Percentiles rank a stretch among this genome's conserved stretches.
phyloP scores from a whole-genome alignment of 345 rosid species.

The Populus alba region DNA sequence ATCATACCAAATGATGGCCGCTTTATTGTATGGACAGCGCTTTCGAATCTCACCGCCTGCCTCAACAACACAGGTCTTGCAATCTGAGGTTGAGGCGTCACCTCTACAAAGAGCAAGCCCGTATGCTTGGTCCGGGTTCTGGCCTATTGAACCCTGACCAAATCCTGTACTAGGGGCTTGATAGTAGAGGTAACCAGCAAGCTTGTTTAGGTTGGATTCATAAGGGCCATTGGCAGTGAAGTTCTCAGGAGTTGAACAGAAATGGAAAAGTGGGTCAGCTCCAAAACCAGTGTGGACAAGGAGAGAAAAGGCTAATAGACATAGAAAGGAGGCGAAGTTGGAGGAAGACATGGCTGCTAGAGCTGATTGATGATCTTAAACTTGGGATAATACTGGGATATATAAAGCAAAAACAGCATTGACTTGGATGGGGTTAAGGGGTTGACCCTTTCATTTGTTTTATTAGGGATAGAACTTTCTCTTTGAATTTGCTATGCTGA shows the following conservation, averaged over 20 bases:
- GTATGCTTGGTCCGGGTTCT: conserved; percentile 15
- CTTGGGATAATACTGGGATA: neutral
- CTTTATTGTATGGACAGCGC: conserved; percentile 37
- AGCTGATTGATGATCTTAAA: neutral
- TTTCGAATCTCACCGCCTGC: conserved; percentile 29
- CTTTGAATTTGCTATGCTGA: neutral
- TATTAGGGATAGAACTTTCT: neutral
- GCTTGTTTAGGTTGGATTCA: conserved; percentile 33
- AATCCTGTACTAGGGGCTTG: conserved; percentile 33
- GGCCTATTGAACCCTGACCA: conserved; percentile 20
- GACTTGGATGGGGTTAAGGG: neutral
- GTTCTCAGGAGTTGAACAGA: conserved; percentile 38
- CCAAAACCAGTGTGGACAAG: conserved; percentile 29
- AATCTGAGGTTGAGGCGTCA: conserved; percentile 27
- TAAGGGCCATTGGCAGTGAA: conserved; percentile 33
- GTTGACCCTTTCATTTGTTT: neutral
- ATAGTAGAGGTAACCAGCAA: conserved; percentile 15
- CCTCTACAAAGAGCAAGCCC: conserved; percentile 47
- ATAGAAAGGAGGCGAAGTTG: conserved; percentile 5
- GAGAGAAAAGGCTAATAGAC: conserved; percentile 12
- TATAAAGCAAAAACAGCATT: neutral
- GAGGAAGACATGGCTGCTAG: conserved; percentile 21
- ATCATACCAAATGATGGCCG: conserved; percentile 47
- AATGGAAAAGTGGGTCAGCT: conserved; percentile 36
- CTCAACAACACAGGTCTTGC: conserved; percentile 35